Evolutionary conservation across 495 filamentous ascomycete genomes (phyloP), one percentile per base, ranked within the genome.

Genomic region (Penicillium psychrofluorescens): DNA sequence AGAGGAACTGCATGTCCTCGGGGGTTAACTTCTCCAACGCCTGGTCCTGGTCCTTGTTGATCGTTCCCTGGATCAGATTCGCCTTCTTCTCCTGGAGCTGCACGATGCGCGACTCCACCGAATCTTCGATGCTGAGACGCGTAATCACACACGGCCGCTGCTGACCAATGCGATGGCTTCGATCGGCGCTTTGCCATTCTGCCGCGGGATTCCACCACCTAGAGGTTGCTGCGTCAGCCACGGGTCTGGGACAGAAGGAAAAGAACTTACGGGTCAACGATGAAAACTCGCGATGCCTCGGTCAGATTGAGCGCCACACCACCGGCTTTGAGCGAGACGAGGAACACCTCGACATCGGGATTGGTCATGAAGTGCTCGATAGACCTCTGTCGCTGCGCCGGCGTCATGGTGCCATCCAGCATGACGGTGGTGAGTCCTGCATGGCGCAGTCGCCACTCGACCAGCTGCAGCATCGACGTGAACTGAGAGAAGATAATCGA

Each of bases 121-220:
- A 92, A 60, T 97, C 91, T 63, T 97, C 90, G 45, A 98, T 95
- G 58, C 87, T 89, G 13, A 98, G 75, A 12, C 91, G 80, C 4
- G 88, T 96, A 51, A 98, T 90, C n/a, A 86, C 86, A 56, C 90
- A 96, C 32, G 89, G 90, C 8, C 92, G 84, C 14, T 79, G 83
- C 68, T 97, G 92, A 29, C 92, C 92, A 49, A 98, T 98, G 36
- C 92, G 88, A 67, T 98, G 92, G 61, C 94, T 95, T 49, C 92
- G 84, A 62, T 98, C 92, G 3, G 90, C 91, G 47, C 83, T 87
- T 58, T 98, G 92, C 91, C 92, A 96, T 72, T 98, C 92, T 5
- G 90, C 90, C 14, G 90, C 89, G 4, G 91, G 91, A 49, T 96
- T 96, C 91, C 91, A 95, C 90, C 90, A 95, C 43, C 83, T 86